Base-by-base conservation (phyloP, 257 asterid species). In the Oldenlandia corymbosa region DNA sequence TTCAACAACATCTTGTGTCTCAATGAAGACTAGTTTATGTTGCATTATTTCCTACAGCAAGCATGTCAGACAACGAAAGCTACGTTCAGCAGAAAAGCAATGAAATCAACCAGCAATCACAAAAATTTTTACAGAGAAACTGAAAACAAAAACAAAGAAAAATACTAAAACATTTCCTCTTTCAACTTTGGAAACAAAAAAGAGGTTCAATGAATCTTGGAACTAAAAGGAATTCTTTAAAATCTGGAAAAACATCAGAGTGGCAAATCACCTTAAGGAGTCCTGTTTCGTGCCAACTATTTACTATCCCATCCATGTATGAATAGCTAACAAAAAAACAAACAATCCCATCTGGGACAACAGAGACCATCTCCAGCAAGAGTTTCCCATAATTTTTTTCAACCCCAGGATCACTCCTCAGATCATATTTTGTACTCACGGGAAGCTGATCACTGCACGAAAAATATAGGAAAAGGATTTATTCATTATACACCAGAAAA, bases 1-100 rank as follows among this genome's bases (percentile, higher is more conserved):
- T 78, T 93, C 99, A 71, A 93, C 97, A 48, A 93, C 97, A 76
- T 93, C 99, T 67, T 93, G 97, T 27, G 99, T 93, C 85, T 93
- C 99, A 66, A 93, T 90, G 83, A 93, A 93, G 39, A 93, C 96
- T 60, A 93, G 91, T 81, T 93, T 93, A 76, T 87, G 95, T 70
- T 93, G 95, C 99, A 93, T 93, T 76, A 93, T 87, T 78, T 90
- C 99, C 97, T 92, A 93, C 72, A 73, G 69, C 49, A 71, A 53
- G 12, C 41, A 65, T 32, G 59, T 53, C 58, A 12, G 28, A 49
- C 53, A 58, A 42, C 34, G 64, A 20, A 64, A 48, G 39, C 23
- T 36, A 14, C 30, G 37, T 31, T 37, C 24, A 21, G n/a, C n/a
- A n/a, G n/a, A n/a, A n/a, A n/a, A n/a, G n/a, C n/a, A n/a, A n/a